Percentiles rank a stretch among this genome's conserved stretches.
phyloP scores from a whole-genome alignment of 75 land plant species.

The Selaginella moellendorffii region DNA sequence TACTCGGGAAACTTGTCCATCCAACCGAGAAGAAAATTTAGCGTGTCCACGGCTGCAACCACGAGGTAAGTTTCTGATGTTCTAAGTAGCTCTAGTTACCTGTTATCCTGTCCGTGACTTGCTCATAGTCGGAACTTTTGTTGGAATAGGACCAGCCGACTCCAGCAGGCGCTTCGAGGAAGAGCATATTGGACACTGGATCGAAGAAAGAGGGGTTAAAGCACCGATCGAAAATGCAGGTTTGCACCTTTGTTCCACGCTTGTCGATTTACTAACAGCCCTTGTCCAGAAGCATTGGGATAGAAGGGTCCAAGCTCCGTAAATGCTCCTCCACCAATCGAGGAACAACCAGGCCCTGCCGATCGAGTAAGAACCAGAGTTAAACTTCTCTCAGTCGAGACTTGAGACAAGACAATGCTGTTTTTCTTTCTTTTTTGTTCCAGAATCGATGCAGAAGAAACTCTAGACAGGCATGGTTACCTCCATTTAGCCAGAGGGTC shows the following conservation, averaged over 20 bases:
- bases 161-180: background rate
- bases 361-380: background rate
- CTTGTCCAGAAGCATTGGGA: background rate
- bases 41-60: no score
- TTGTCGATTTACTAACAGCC: background rate
- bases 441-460: no score
- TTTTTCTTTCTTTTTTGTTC: background rate
- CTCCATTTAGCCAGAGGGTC: slow-evolving; percentile 59
- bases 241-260: no score
- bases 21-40: no score
- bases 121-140: background rate
- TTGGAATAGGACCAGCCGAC: background rate
- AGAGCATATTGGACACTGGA: background rate
- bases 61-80: no score
- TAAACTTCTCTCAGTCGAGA: background rate
- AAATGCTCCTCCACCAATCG: background rate
- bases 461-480: slow-evolving; percentile 23
- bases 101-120: background rate
- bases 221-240: background rate
- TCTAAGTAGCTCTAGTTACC: no score
- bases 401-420: background rate
- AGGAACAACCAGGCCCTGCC: background rate
- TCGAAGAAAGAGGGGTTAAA: background rate
- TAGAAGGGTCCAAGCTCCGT: background rate
- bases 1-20: no score